Base-by-base conservation (phyloP, 2,329 filamentous ascomycete genomes). In the Cladophialophora chaetospira region DNA sequence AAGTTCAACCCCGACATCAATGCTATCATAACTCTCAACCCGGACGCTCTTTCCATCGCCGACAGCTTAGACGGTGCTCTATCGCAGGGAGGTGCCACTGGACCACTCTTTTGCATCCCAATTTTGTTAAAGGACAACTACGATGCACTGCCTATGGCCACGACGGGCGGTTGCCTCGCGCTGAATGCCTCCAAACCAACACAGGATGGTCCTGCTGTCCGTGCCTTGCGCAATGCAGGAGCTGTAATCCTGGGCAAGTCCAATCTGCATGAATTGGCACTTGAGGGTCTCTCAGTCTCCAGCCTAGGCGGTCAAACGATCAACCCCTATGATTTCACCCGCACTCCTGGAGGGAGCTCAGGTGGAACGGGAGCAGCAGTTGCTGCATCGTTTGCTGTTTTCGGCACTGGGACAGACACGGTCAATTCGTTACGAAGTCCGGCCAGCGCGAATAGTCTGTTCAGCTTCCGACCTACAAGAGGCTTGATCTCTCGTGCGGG, bases 61-160 rank as follows among this genome's bases (percentile, higher is more conserved):
- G 77, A 81, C 53, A 65, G 70, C 1, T 68, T 83, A 23, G 83
- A 87, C 64, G 9, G 50, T 4, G 23, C 57, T 13, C 50, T 68
- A 3, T 69, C 73, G 2, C 66, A 73, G 2, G 77, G 78, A 2
- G 82, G 84, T 65, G 71, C 73, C 21, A 78, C 77, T 0, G 79
- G 77, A 0, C 66, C 76, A 0, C 72, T 88, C 1, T 83, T 87
- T 67, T 85, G 84, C 65, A 74, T 88, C 15, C 84, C 85, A 0
- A 69, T 86, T 10, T 66, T 88, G 3, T 70, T 87, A 4, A 88
- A 88, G 67, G 85, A 88, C 69, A 88, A 86, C 65, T 85, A 79
- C 65, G 79, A 85, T 53, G 81, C 82, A 0, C 62, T 68, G 0
- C 76, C 77, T 17, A 78, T 84, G 69, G 77, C 77, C 40, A 87